Base-by-base conservation (phyloP, 495 filamentous ascomycete species). In the Penicillium paxilli region DNA sequence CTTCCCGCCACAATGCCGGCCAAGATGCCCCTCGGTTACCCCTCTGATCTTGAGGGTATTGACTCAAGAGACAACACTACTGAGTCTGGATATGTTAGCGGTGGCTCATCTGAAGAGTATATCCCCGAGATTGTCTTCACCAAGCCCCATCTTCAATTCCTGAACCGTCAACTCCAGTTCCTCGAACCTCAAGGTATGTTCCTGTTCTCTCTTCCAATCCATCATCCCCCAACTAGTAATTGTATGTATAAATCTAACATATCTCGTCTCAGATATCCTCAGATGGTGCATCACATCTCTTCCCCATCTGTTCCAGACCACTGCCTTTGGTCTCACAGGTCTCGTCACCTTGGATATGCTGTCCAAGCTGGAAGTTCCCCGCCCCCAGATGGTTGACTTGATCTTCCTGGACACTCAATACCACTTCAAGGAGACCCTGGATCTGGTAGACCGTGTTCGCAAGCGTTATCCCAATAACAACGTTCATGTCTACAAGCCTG, bases 401-500 rank as follows among this genome's bases (percentile, higher is more conserved):
- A 90, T 98, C 74, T 98, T 98, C 82, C 87, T 98, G 59, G 92
- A 98, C 75, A 98, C 94, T 21, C 83, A 96, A 9, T 87, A 97
- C 75, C 94, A 98, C 77, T 98, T 98, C 73, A 65, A 84, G 45
- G 93, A 98, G 74, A 98, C 95, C 14, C 80, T 89, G 25, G 80
- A 83, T 46, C 83, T 98, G 4, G 86, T 98, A 38, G 86, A 93
- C 62, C 83, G 84, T 37, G 85, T 96, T 52, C 83, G 83, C 64
- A 78, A 78, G 49, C 78, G 81, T 35, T 98, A 98, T 66, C 87
- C 89, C 5, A 78, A 86, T 52, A 77, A 91, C 68, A 85, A 81
- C 46, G 70, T 98, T 51, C 93, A 98, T 71, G 77, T 92, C 51
- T 98, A 89, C 81, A 94, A 89, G 79, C 94, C 94, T 10, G 78